phyloP scores from a whole-genome alignment of 148 eudicot species.

The Silene conica region DNA sequence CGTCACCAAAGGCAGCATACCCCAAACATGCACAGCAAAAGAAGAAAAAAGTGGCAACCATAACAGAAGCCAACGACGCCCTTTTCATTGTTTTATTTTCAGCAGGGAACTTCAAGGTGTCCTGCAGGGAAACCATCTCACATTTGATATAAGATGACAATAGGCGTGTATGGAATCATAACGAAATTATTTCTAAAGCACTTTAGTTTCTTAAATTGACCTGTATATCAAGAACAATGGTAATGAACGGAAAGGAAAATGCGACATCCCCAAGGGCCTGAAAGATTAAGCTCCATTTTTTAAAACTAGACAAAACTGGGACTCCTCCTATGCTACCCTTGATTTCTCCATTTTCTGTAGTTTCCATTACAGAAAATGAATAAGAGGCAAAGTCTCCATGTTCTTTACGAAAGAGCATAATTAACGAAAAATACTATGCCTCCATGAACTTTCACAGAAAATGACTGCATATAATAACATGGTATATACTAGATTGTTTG shows the following conservation, averaged over 20 bases:
- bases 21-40: slow-evolving; percentile 68
- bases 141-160: not conserved
- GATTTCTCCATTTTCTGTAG: slow-evolving; percentile 41
- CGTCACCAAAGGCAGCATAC: slow-evolving; percentile 76
- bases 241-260: slow-evolving; percentile 46
- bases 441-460: too few relatives aligned
- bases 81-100: slow-evolving; percentile 66
- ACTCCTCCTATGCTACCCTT: slow-evolving; percentile 54
- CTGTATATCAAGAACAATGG: slow-evolving; percentile 53
- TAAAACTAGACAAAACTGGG: slow-evolving; percentile 17
- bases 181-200: not conserved
- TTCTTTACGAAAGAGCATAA: too few relatives aligned
- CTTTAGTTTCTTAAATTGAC: slow-evolving; percentile 6
- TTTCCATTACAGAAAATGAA: not conserved
- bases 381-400: not conserved
- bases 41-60: slow-evolving; percentile 58
- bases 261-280: slow-evolving; percentile 71
- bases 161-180: not conserved
- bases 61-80: slow-evolving; percentile 44
- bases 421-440: too few relatives aligned
- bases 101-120: slow-evolving; percentile 61
- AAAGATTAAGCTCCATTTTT: slow-evolving; percentile 38
- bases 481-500: too few relatives aligned
- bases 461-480: too few relatives aligned
- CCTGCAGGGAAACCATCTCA: slow-evolving; percentile 31